These are phyloP conservation scores for Cryptococcus sp. DNA, from an alignment of 1,284 basidiomycete genomes.

Conservation along the genomic window DNA sequence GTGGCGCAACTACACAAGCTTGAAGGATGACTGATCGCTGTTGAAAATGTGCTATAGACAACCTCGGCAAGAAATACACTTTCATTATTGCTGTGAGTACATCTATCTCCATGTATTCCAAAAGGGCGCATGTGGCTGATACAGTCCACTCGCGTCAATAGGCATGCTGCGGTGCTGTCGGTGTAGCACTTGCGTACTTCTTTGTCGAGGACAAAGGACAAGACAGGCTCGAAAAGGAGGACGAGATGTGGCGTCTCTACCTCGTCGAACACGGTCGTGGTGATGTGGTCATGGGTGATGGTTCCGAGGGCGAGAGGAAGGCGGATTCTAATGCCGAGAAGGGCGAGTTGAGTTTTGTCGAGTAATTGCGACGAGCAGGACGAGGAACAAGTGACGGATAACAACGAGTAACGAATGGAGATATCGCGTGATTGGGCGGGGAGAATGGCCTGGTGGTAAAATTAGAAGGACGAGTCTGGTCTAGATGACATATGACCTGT, in stretches of 20 bases:
- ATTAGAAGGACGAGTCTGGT: too few relatives aligned
- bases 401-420: too few relatives aligned
- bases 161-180: conserved; percentile 41
- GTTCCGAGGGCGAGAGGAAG: conserved; percentile 20
- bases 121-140: too few relatives aligned
- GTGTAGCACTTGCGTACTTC: conserved; percentile 47
- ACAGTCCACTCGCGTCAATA: background rate
- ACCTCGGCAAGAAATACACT: conserved; percentile 41
- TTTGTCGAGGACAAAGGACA: conserved; percentile 50
- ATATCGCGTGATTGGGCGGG: too few relatives aligned
- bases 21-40: background rate
- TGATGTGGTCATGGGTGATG: conserved; percentile 48
- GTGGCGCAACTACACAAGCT: background rate
- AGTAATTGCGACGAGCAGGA: background rate
- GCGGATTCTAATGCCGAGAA: conserved; percentile 26
- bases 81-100: conserved; percentile 38
- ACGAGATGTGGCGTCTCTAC: conserved; percentile 48
- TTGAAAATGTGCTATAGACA: conserved; percentile 1
- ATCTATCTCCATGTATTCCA: background rate
- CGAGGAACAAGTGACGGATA: too few relatives aligned
- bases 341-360: conserved; percentile 16
- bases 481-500: too few relatives aligned
- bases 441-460: too few relatives aligned
- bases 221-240: conserved; percentile 49
- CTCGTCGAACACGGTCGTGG: conserved; percentile 46